Percentiles rank a stretch among this genome's conserved stretches.
Evolutionary conservation across 2,329 filamentous ascomycete genomes (phyloP).

Genomic region (Calonectria pseudoreteaudii): DNA sequence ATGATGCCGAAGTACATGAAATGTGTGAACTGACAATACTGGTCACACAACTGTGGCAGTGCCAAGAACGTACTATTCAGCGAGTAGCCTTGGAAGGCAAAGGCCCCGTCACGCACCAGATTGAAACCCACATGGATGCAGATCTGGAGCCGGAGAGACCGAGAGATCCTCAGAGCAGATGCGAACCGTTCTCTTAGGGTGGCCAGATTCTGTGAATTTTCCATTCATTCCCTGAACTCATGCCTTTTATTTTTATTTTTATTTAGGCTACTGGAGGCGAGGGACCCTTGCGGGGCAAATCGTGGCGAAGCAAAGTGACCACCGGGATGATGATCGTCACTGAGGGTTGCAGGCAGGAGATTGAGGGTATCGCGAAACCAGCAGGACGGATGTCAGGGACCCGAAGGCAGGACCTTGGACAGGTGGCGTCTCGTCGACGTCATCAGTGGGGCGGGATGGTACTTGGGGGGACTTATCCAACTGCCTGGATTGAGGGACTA

Average conservation of each 20-base stretch:
- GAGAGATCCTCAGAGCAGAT: neutral
- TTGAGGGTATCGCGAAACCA: slow-evolving; percentile 28
- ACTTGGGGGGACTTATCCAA: neutral
- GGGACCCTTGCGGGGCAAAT: neutral
- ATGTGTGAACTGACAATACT: neutral
- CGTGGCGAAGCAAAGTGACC: slow-evolving; percentile 6
- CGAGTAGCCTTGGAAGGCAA: neutral
- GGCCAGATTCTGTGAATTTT: neutral
- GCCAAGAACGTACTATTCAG: neutral
- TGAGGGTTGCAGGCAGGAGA: neutral
- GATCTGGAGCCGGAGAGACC: slow-evolving; percentile 21
- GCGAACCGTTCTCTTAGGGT: neutral
- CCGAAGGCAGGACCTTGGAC: slow-evolving; percentile 5
- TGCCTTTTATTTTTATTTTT: no score
- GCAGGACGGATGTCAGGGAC: slow-evolving; percentile 12
- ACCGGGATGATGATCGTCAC: slow-evolving; percentile 20
- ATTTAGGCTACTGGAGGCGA: neutral
- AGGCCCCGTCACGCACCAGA: neutral
- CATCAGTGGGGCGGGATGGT: slow-evolving; percentile 13
- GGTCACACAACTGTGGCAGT: neutral
- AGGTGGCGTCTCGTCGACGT: slow-evolving; percentile 23
- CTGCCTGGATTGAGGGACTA: neutral
- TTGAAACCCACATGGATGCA: slow-evolving; percentile 1
- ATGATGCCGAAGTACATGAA: neutral
- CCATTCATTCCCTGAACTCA: neutral